Evolutionary conservation across 306 rosid genomes (phyloP).

Genomic region (Macrotyloma uniflorum): DNA sequence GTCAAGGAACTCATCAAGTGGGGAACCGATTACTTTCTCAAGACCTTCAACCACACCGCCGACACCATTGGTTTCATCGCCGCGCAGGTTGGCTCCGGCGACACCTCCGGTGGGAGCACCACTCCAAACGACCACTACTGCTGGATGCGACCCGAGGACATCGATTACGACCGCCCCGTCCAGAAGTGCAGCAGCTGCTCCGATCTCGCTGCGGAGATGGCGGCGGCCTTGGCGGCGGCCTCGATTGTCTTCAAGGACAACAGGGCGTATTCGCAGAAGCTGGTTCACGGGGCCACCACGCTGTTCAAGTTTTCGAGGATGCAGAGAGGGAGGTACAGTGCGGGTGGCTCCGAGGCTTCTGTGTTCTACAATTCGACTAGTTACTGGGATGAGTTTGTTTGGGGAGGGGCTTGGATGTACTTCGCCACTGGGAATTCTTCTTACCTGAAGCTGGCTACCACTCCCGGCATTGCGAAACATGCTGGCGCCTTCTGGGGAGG

Average conservation of each 20-base stretch:
- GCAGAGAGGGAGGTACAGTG: slow-evolving; percentile 59
- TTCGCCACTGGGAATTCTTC: slow-evolving; percentile 82
- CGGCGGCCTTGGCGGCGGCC: slow-evolving; percentile 75
- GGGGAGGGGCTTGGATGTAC: slow-evolving; percentile 95
- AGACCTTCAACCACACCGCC: slow-evolving; percentile 73
- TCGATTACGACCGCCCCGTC: slow-evolving; percentile 61
- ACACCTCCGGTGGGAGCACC: slow-evolving; percentile 65
- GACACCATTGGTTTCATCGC: slow-evolving; percentile 47
- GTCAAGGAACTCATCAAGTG: slow-evolving; percentile 77
- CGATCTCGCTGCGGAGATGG: slow-evolving; percentile 77
- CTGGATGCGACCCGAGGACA: slow-evolving; percentile 82
- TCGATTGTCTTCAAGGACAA: slow-evolving; percentile 80
- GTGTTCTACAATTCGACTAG: slow-evolving; percentile 61
- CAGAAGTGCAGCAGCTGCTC: slow-evolving; percentile 44
- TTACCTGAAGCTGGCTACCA: slow-evolving; percentile 72
- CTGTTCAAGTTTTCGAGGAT: slow-evolving; percentile 56
- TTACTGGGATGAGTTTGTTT: slow-evolving; percentile 76
- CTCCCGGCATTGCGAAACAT: slow-evolving; percentile 66
- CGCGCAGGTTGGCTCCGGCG: slow-evolving; percentile 62
- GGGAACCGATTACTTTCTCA: slow-evolving; percentile 81
- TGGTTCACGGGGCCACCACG: slow-evolving; percentile 69
- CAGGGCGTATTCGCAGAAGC: slow-evolving; percentile 75
- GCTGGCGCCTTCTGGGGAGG: slow-evolving; percentile 97
- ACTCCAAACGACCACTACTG: slow-evolving; percentile 76
- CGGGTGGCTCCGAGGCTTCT: slow-evolving; percentile 45